A percentile compares a stretch with the other conserved stretches of the same genome.
These are phyloP conservation scores for Rhodotorula sp. DNA, from an alignment of 1,284 basidiomycete genomes.

Conservation along the genomic window DNA sequence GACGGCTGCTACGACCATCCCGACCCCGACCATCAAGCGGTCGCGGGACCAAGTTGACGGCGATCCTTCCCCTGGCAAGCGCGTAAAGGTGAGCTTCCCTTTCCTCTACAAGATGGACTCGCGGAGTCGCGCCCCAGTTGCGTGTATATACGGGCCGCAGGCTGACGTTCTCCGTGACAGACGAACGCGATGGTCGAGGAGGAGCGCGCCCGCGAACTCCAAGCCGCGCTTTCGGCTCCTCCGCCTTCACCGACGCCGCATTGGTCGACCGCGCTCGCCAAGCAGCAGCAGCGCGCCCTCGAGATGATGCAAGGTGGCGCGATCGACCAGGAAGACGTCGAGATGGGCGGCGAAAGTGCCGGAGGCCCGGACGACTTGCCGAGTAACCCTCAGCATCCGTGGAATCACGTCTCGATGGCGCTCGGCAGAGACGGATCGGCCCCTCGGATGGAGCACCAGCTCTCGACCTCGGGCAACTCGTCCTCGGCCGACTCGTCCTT, in stretches of 20 bases:
- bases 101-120: background rate
- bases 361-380: background rate
- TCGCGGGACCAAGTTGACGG: constrained; percentile 11
- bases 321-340: constrained; percentile 23
- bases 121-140: background rate
- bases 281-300: constrained; percentile 19
- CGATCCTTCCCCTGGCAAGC: constrained; percentile 16
- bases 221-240: background rate
- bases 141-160: background rate
- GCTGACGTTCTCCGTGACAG: background rate
- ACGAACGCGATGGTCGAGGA: constrained; percentile 1
- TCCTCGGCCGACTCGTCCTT: constrained; percentile 11
- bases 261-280: constrained; percentile 13
- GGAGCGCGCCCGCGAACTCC: background rate
- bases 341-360: constrained; percentile 15
- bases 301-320: constrained; percentile 19
- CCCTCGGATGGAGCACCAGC: constrained; percentile 17
- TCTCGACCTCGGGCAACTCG: constrained; percentile 9
- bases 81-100: constrained; percentile 9
- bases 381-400: constrained; percentile 25
- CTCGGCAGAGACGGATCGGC: background rate
- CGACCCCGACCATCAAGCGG: constrained; percentile 12
- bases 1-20: background rate
- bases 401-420: constrained; percentile 6
- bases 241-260: constrained; percentile 15